Evolutionary conservation across 108 stramenopile species (phyloP).

Genomic region (Mayamaea pseudoterrestris): DNA sequence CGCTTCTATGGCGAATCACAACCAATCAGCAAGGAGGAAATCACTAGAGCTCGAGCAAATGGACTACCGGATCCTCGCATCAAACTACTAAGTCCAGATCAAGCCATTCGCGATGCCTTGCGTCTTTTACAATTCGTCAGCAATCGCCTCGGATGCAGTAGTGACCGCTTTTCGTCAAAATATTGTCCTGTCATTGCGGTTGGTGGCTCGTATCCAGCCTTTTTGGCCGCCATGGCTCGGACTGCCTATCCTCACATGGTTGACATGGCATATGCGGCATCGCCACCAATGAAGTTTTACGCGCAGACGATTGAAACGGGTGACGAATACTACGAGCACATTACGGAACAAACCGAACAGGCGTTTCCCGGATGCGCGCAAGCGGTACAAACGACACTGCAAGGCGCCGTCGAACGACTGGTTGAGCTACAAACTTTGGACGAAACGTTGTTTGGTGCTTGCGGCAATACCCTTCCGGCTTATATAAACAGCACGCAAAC

Average conservation of each 20-base stretch:
- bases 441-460: slow-evolving; percentile 19
- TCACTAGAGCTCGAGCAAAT: too few relatives aligned
- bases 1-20: slow-evolving; percentile 72
- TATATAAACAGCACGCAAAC: slow-evolving; percentile 24
- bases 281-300: slow-evolving; percentile 60
- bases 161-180: slow-evolving; percentile 15
- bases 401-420: neutral
- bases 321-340: slow-evolving; percentile 24
- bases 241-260: slow-evolving; percentile 43
- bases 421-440: neutral
- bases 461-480: slow-evolving; percentile 29
- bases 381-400: slow-evolving; percentile 17
- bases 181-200: slow-evolving; percentile 75
- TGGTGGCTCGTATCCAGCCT: slow-evolving; percentile 73
- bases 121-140: slow-evolving; percentile 9
- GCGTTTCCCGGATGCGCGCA: slow-evolving; percentile 20
- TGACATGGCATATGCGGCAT: slow-evolving; percentile 52
- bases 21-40: slow-evolving; percentile 12
- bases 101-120: slow-evolving; percentile 26
- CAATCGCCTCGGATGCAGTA: slow-evolving; percentile 24
- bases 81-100: slow-evolving; percentile 22
- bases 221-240: slow-evolving; percentile 53
- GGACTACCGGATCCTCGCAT: too few relatives aligned
- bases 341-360: slow-evolving; percentile 24
- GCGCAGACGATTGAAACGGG: slow-evolving; percentile 33